phyloP scores from a whole-genome alignment of 2,329 filamentous ascomycete genomes.

The Fusarium pseudocircinatum region DNA sequence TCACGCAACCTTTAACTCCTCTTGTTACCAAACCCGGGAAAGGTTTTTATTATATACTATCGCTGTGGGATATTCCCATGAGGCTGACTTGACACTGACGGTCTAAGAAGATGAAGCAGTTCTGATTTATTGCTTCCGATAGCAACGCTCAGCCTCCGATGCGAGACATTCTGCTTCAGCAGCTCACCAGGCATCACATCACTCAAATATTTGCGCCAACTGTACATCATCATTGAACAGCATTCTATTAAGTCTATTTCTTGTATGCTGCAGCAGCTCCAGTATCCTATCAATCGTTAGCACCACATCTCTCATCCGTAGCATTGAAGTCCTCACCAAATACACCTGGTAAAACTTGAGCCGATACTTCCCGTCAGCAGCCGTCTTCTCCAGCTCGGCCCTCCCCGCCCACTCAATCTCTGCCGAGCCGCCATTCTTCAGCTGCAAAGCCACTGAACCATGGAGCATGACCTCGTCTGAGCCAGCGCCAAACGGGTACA shows the following conservation, averaged over 20 bases:
- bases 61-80: no score
- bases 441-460: slow-evolving; percentile 22
- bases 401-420: slow-evolving; percentile 33
- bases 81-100: no score
- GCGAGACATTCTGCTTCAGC: background rate
- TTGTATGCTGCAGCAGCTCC: slow-evolving; percentile 28
- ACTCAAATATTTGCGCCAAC: fast-evolving
- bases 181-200: background rate
- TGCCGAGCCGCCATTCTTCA: slow-evolving; percentile 29
- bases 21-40: no score
- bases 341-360: slow-evolving; percentile 34
- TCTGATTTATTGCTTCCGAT: background rate
- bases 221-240: fast-evolving
- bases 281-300: slow-evolving; percentile 14
- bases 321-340: background rate
- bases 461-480: slow-evolving; percentile 30
- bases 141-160: background rate
- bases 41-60: no score
- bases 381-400: slow-evolving; percentile 16
- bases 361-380: slow-evolving; percentile 23
- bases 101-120: no score
- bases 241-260: slow-evolving; percentile 51
- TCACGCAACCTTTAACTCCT: no score
- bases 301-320: fast-evolving
- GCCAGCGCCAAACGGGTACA: slow-evolving; percentile 21